Conservation (phyloP, 352 stramenopile genomes). For the Pythium insidiosum region DNA sequence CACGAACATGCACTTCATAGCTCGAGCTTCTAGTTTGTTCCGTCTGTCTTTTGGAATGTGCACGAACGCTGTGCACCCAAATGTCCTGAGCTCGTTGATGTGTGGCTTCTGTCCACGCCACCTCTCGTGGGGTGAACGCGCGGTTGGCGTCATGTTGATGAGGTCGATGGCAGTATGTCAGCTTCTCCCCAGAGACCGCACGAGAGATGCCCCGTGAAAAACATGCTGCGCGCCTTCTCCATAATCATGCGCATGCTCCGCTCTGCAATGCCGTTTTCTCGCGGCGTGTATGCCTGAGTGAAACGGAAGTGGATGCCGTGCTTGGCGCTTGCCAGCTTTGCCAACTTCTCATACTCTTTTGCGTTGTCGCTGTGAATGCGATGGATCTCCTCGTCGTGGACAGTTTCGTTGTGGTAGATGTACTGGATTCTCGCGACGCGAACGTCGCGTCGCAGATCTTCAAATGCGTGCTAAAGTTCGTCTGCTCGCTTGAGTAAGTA, state of each 20-base stretch:
- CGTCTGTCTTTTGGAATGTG: constrained; percentile 1
- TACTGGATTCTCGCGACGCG: not conserved
- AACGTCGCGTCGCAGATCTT: constrained; percentile 1
- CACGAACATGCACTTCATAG: constrained; percentile 13
- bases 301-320: constrained; percentile 5
- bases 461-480: constrained; percentile 7
- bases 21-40: constrained; percentile 2
- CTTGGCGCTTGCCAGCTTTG: not conserved
- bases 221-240: constrained; percentile 6
- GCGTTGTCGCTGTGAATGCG: constrained; percentile 5
- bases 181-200: constrained; percentile 3
- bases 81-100: not conserved
- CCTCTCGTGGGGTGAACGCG: not conserved
- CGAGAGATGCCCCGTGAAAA: constrained; percentile 4
- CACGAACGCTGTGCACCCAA: constrained; percentile 1
- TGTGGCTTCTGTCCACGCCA: constrained; percentile 1
- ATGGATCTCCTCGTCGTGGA: constrained; percentile 1
- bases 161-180: constrained; percentile 1
- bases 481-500: not conserved
- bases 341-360: constrained; percentile 10
- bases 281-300: constrained; percentile 4
- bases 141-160: constrained; percentile 7
- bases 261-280: constrained; percentile 8
- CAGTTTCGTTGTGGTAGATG: not conserved
- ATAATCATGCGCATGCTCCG: constrained; percentile 9